phyloP scores from a whole-genome alignment of 352 stramenopile species.

The Pythium brassicae region DNA sequence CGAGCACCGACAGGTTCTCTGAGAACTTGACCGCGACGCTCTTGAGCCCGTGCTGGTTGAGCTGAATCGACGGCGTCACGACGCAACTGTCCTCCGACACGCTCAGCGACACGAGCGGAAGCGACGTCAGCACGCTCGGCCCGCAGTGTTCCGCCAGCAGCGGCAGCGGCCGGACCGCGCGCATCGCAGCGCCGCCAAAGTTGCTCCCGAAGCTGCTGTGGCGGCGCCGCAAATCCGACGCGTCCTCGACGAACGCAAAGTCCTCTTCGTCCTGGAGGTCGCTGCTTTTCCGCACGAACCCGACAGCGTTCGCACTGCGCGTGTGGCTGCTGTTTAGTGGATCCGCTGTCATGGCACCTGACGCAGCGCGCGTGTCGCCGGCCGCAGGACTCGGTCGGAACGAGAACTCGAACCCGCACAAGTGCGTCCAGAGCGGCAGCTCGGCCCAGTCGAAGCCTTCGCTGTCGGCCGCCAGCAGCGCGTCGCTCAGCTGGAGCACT shows the following conservation, averaged over 20 bases:
- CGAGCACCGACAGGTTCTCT: constrained; percentile 74
- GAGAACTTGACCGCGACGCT: constrained; percentile 73
- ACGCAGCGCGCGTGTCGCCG: too few species aligned
- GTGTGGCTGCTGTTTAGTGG: too few species aligned
- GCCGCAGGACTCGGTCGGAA: constrained; percentile 15
- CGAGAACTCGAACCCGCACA: constrained; percentile 71
- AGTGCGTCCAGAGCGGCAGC: constrained; percentile 55
- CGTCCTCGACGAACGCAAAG: constrained; percentile 80
- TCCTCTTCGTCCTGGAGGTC: constrained; percentile 50
- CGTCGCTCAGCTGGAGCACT: constrained; percentile 63
- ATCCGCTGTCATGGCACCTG: too few species aligned
- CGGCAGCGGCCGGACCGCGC: constrained; percentile 40
- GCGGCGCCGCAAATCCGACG: constrained; percentile 42
- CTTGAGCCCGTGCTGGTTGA: constrained; percentile 69
- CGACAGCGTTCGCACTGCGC: background rate
- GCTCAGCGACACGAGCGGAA: constrained; percentile 50
- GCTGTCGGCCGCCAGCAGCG: constrained; percentile 35
- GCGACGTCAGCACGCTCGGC: constrained; percentile 39
- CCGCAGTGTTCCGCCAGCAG: constrained; percentile 40
- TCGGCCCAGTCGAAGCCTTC: constrained; percentile 39
- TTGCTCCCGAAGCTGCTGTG: constrained; percentile 62
- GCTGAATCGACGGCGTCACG: constrained; percentile 49
- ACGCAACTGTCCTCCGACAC: constrained; percentile 39
- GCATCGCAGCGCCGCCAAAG: constrained; percentile 24
- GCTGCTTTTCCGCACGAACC: constrained; percentile 7